A percentile compares a stretch with the other conserved stretches of the same genome.
Evolutionary conservation across 163 green algal species (phyloP).

Genomic region (Smithsoniella earleae): DNA sequence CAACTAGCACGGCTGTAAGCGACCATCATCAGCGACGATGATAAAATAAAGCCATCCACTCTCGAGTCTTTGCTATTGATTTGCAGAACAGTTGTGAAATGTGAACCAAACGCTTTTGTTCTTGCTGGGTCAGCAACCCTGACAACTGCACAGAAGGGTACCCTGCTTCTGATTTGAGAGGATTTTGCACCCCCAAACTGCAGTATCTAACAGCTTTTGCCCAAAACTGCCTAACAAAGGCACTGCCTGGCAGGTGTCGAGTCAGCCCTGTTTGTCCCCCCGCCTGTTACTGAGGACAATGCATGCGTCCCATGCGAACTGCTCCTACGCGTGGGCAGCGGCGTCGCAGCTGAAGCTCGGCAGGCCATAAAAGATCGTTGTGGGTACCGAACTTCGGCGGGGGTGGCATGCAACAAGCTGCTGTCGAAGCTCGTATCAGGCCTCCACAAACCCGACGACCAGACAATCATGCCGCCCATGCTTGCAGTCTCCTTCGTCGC

Average conservation of each 20-base stretch:
- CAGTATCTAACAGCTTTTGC: not conserved
- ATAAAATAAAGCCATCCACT: too few species aligned
- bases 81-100: too few species aligned
- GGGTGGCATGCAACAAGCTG: conserved; percentile 64
- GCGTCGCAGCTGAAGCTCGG: conserved; percentile 52
- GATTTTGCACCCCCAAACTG: not conserved
- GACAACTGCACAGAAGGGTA: too few species aligned
- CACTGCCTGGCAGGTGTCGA: not conserved
- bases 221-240: not conserved
- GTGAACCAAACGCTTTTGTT: too few species aligned
- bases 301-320: conserved; percentile 34
- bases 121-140: too few species aligned
- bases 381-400: conserved; percentile 44
- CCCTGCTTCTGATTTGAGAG: too few species aligned
- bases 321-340: conserved; percentile 43
- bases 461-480: conserved; percentile 56
- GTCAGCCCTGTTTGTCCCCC: too few species aligned
- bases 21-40: too few species aligned
- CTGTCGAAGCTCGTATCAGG: conserved; percentile 68
- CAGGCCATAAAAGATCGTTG: conserved; percentile 28
- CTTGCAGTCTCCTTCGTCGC: conserved; percentile 53
- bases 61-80: too few species aligned
- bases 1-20: too few species aligned
- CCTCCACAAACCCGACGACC: conserved; percentile 79
- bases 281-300: not conserved